Base-by-base conservation (phyloP, 129 eudicot species). In the Flaveria brownii region DNA sequence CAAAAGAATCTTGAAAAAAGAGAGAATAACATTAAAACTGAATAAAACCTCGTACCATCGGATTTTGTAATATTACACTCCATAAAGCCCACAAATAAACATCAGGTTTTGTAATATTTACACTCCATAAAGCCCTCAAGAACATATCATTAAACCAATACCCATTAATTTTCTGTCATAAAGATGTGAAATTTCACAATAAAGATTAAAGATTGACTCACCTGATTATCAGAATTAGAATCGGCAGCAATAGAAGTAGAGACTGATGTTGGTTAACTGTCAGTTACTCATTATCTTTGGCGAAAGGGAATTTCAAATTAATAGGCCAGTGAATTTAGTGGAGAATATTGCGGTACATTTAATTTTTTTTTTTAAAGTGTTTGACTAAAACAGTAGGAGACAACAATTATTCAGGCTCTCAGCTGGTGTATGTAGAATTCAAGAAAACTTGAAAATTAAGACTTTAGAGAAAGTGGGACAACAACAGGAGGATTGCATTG, bases 371-470 rank as follows among this genome's bases (percentile, higher is more conserved):
- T 20, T 20, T 20, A 20, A 20, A 14, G 71, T 41, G 74, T 79
- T 82, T 86, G 86, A 82, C 86, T 72, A 45, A 67, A 78, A 63
- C 22, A 68, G 76, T 82, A 60, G 62, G 75, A 51, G 61, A 79
- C 80, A 82, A 61, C 33, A 36, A 72, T 51, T 20, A 72, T 47
- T 75, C 50, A 45, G 12, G 3, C 12, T 11, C 11, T 9, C 18
- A 55, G 65, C 52, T 28, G 72, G 73, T 43, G 23, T 30, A 17
- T 49, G 70, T 28, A 61, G 71, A 68, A 14, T 77, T 72, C 73
- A 36, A 78, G 50, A 80, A 80, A 63, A 47, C 73, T 41, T 80
- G 76, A 80, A 74, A 74, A 54, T 71, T 72, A 51, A 9, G 28
- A 13, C 61, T 72, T 79, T 49, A 63, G 68, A 74, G 52, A 59